These are phyloP conservation scores for Acacia melanoxylon DNA, from an alignment of 306 rosid species.

Conservation along the genomic window DNA sequence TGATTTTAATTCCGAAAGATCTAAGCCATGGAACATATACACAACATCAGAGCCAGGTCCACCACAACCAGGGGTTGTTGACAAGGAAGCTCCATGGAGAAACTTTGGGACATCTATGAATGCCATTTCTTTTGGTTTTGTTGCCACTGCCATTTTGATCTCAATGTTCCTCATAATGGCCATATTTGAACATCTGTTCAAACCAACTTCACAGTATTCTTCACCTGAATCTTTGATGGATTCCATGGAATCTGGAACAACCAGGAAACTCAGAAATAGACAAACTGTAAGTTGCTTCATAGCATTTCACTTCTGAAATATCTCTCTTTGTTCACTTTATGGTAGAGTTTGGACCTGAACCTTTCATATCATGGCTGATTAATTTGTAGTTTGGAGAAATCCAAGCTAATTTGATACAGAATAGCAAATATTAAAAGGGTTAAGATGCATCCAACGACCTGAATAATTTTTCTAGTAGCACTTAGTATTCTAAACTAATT, in stretches of 20 bases:
- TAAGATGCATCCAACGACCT: too few relatives aligned
- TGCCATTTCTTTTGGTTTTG: slow-evolving; percentile 88
- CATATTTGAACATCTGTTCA: slow-evolving; percentile 82
- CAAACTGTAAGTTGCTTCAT: slow-evolving; percentile 53
- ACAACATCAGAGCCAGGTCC: slow-evolving; percentile 55
- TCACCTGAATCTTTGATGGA: slow-evolving; percentile 44
- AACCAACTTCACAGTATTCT: slow-evolving; percentile 68
- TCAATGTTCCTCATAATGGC: slow-evolving; percentile 97
- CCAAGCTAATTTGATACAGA: neutral
- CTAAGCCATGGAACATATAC: slow-evolving; percentile 72
- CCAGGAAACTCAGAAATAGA: slow-evolving; percentile 50
- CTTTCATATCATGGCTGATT: neutral
- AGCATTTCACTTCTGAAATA: neutral
- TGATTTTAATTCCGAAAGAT: slow-evolving; percentile 51
- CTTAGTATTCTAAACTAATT: too few relatives aligned
- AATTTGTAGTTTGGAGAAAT: neutral
- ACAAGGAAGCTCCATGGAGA: slow-evolving; percentile 70
- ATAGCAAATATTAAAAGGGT: neutral
- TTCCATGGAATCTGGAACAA: slow-evolving; percentile 45
- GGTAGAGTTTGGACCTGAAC: neutral
- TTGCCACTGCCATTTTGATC: slow-evolving; percentile 91
- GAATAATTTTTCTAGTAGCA: too few relatives aligned
- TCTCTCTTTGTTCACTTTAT: neutral
- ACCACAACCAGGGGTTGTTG: slow-evolving; percentile 53
- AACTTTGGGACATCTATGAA: slow-evolving; percentile 85